Evolutionary conservation across 441 rosid species (phyloP), one percentile per base, ranked within the genome.

Genomic region (Euphorbia schlechtendalii): DNA sequence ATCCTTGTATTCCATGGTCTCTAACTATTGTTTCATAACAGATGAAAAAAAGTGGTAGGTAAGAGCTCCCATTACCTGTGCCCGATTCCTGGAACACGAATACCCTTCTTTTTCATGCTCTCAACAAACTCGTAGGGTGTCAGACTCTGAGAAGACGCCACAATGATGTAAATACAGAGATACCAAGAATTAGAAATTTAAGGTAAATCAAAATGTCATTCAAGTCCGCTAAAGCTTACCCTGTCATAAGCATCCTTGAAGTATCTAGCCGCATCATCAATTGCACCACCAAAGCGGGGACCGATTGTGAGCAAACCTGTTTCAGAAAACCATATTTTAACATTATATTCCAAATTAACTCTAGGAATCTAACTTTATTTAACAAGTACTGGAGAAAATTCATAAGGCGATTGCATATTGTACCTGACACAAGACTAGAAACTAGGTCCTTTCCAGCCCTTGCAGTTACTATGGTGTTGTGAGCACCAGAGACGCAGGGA

Each of bases 381-480:
- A 48, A 57, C 30, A 20, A 56, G 9, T 36, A 40, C 22, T 18
- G 17, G 43, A 66, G 34, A 54, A 10, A 9, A 20, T n/a, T 22
- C 11, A 53, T 59, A 17, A 2, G 58, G 53, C 41, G 38, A 34
- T 64, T 7, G 18, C 14, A 34, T 51, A 14, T 68, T 72, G 68
- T 70, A 86, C 96, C 96, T 65, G 97, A 82, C 34, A 92, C 97
- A 61, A 92, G 96, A 73, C 98, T 84, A 67, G 98, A 90, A 73
- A 92, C 98, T 22, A 92, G 90, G 81, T 92, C 96, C 82, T 92
- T 92, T 70, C 98, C 98, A 56, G 98, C 98, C 72, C 95, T 88
- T 59, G 98, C 97, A 52, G 98, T 92, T 63, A 92, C 98, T 12
- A 92, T 92, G 59, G 92, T 80, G 83, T 92, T 90, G 87, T 90